These are phyloP conservation scores for Fusarium illudens DNA, from an alignment of 2,329 filamentous ascomycete genomes.

Conservation along the genomic window DNA sequence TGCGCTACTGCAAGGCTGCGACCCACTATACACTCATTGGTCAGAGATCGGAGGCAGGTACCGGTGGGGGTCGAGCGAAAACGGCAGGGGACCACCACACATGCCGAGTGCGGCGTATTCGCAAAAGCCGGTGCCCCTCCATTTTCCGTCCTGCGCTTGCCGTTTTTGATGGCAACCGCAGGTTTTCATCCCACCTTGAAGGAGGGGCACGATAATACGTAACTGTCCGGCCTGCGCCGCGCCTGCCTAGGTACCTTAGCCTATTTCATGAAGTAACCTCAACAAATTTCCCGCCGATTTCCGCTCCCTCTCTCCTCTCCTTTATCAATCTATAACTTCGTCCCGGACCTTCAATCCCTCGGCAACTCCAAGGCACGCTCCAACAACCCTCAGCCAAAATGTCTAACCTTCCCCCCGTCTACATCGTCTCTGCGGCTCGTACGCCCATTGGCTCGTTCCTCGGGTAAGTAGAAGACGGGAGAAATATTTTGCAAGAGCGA, in stretches of 20 bases:
- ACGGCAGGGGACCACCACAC: constrained; percentile 16
- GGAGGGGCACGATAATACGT: constrained; percentile 20
- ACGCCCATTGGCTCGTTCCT: constrained; percentile 95
- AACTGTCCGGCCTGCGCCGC: neutral
- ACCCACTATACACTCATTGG: neutral
- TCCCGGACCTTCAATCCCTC: constrained; percentile 12
- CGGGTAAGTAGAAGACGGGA: constrained; percentile 66
- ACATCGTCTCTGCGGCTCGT: constrained; percentile 91
- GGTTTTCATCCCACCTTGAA: constrained; percentile 1
- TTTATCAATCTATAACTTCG: constrained; percentile 25
- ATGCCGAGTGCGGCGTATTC: constrained; percentile 41
- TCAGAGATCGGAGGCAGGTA: constrained; percentile 24
- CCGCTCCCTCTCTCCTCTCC: constrained; percentile 17
- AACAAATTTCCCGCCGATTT: constrained; percentile 37
- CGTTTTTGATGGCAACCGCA: constrained; percentile 27
- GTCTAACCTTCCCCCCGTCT: constrained; percentile 85
- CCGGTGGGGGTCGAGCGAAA: constrained; percentile 30
- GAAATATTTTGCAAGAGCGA: constrained; percentile 8
- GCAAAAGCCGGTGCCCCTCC: constrained; percentile 40
- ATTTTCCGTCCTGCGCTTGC: constrained; percentile 22
- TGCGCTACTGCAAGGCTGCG: constrained; percentile 29
- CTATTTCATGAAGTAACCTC: constrained; percentile 23
- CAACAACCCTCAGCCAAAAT: constrained; percentile 58
- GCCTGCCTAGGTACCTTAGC: constrained; percentile 8
- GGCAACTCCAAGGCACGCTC: constrained; percentile 6